phyloP scores from a whole-genome alignment of 768 basidiomycete genomes.

The Hirschioporus abietinus region DNA sequence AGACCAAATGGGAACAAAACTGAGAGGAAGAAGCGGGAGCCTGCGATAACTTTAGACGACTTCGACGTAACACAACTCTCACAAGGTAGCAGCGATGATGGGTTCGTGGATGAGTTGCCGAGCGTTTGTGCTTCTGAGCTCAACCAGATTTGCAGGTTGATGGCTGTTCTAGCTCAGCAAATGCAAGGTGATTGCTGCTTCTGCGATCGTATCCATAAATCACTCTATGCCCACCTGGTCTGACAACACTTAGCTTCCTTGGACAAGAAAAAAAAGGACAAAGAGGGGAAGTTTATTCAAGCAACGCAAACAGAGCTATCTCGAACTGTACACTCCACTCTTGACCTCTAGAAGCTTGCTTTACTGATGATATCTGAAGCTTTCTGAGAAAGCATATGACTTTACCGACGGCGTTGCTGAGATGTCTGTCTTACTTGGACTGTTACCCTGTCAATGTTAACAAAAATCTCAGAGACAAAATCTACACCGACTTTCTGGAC shows the following conservation, averaged over 20 bases:
- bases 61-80: not conserved
- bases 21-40: not conserved
- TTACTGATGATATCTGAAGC: not conserved
- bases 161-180: slow-evolving; percentile 3
- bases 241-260: not conserved
- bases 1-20: not conserved
- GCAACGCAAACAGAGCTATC: slow-evolving; percentile 1
- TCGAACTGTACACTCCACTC: not conserved
- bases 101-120: not conserved
- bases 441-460: not conserved
- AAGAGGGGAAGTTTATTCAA: not conserved
- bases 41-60: not conserved
- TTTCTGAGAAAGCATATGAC: not conserved
- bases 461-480: not conserved
- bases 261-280: slow-evolving; percentile 3
- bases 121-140: not conserved
- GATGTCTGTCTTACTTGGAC: not conserved
- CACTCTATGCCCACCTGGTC: not conserved
- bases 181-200: slow-evolving; percentile 1
- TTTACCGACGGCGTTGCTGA: slow-evolving; percentile 2
- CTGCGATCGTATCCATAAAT: not conserved
- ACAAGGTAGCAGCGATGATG: slow-evolving; percentile 2
- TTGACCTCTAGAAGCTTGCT: not conserved
- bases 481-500: not conserved
- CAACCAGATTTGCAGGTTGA: not conserved